Evolutionary conservation across 2,329 filamentous ascomycete species (phyloP).

Genomic region (Clonostachys rosea): DNA sequence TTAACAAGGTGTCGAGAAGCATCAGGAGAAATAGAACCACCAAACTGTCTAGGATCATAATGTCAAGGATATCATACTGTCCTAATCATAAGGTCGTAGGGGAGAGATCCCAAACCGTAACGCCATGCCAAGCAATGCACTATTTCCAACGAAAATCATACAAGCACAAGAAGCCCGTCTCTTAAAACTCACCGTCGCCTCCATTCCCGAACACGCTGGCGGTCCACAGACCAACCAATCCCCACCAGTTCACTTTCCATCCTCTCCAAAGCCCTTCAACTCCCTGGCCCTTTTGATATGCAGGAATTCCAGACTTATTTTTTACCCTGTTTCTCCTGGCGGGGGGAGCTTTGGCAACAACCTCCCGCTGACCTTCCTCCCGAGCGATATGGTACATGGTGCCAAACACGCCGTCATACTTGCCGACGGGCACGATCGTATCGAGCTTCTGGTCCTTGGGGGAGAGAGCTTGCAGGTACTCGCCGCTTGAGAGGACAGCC

Average conservation of each 20-base stretch:
- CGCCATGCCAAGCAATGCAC: conserved; percentile 23
- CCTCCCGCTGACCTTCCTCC: conserved; percentile 68
- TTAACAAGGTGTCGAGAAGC: too few relatives aligned
- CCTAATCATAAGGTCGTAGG: conserved; percentile 30
- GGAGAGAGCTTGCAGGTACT: conserved; percentile 44
- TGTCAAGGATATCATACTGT: conserved; percentile 19
- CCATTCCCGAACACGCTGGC: conserved; percentile 59
- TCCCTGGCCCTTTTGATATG: conserved; percentile 59
- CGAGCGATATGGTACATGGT: conserved; percentile 85
- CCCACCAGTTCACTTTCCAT: conserved; percentile 77
- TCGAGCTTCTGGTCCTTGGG: conserved; percentile 43
- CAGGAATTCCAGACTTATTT: conserved; percentile 17
- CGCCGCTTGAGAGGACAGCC: conserved; percentile 55
- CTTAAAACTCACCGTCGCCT: conserved; percentile 55
- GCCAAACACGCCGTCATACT: conserved; percentile 81
- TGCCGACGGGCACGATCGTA: conserved; percentile 75
- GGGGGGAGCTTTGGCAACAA: conserved; percentile 19
- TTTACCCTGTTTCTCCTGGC: conserved; percentile 23
- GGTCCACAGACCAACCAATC: conserved; percentile 69
- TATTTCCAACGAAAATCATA: conserved; percentile 7
- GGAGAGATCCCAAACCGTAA: conserved; percentile 25
- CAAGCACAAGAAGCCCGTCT: conserved; percentile 3
- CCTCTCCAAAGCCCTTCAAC: conserved; percentile 65
- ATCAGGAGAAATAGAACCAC: too few relatives aligned
- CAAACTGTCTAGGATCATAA: too few relatives aligned